Base-by-base conservation (phyloP, 148 eudicot species). In the Chenopodium album region DNA sequence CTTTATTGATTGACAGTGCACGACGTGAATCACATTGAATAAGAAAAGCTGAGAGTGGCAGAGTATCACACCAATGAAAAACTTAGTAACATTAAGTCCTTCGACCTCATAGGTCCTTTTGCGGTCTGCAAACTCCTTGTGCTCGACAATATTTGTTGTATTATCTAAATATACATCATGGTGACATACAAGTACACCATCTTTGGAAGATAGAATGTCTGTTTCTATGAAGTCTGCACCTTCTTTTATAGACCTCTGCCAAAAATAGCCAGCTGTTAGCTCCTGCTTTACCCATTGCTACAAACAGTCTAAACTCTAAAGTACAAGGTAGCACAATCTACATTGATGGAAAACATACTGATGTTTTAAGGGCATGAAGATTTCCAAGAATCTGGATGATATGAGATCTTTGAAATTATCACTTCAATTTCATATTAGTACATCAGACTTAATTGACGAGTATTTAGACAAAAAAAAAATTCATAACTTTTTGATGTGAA, bases 141-240 rank as follows among this genome's bases (percentile, higher is more conserved):
- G 92, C 54, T 84, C 69, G 20, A 88, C 86, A 79, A 94, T 85
- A 83, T 94, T 89, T 60, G 98, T 89, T n/a, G 92, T 94, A 13
- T 78, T 84, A 86, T 93, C 98, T 65, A 93, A 91, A 41, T 70
- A 89, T 20, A 93, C 91, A 79, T 94, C 98, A 80, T 94, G 97
- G 79, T 82, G 84, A 87, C 94, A 91, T 76, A 90, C 86, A 80
- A 93, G 92, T 59, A 85, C 87, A 78, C 97, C 95, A 65, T 93
- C 97, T 82, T 92, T 92, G 73, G 93, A 80, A 78, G 97, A 84
- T 68, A 90, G 60, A 65, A 92, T 90, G 87, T 94, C 95, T 9
- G 95, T 84, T 85, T 92, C 97, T 86, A 94, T 92, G 82, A 92
- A 92, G 85, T 94, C 98, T 65, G 98, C 86, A 66, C 98, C 97